A percentile compares a stretch with the other conserved stretches of the same genome.
Conservation (phyloP, 768 basidiomycete species). For the Trametes elegans region DNA sequence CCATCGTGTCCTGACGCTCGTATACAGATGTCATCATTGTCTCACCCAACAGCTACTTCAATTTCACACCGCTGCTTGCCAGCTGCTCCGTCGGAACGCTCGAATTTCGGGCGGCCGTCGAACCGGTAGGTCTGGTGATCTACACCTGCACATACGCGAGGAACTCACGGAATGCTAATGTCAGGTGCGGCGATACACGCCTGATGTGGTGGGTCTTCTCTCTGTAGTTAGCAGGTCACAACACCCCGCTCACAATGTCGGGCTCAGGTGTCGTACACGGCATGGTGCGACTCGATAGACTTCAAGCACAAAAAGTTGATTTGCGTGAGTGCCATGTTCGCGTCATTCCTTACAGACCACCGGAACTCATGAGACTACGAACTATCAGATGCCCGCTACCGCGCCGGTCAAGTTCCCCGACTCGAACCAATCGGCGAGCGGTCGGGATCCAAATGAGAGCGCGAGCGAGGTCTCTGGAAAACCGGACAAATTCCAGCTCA, state of each 20-base stretch:
- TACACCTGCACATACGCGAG: too few species aligned
- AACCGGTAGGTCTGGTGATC: slow-evolving; percentile 77
- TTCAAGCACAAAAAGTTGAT: slow-evolving; percentile 56
- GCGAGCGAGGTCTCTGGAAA: not conserved
- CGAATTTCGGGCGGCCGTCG: slow-evolving; percentile 77
- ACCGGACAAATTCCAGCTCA: slow-evolving; percentile 48
- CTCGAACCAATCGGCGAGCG: slow-evolving; percentile 15
- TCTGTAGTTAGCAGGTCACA: not conserved
- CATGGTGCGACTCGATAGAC: slow-evolving; percentile 79
- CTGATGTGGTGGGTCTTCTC: slow-evolving; percentile 24
- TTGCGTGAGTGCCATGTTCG: slow-evolving; percentile 65
- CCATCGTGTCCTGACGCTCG: not conserved
- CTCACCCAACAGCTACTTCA: slow-evolving; percentile 68
- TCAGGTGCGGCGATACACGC: slow-evolving; percentile 29
- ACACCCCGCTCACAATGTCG: not conserved
- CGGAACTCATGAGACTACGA: too few species aligned
- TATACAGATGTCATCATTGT: slow-evolving; percentile 61
- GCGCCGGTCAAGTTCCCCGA: slow-evolving; percentile 36
- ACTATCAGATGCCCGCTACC: slow-evolving; percentile 65
- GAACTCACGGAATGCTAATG: not conserved
- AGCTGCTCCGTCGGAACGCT: slow-evolving; percentile 79
- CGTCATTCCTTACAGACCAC: not conserved
- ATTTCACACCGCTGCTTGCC: slow-evolving; percentile 66
- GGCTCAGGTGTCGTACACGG: slow-evolving; percentile 65
- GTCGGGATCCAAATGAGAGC: slow-evolving; percentile 20